These are phyloP conservation scores for Aurifilum marmelostoma DNA, from an alignment of 2,329 filamentous ascomycete genomes.

Conservation along the genomic window DNA sequence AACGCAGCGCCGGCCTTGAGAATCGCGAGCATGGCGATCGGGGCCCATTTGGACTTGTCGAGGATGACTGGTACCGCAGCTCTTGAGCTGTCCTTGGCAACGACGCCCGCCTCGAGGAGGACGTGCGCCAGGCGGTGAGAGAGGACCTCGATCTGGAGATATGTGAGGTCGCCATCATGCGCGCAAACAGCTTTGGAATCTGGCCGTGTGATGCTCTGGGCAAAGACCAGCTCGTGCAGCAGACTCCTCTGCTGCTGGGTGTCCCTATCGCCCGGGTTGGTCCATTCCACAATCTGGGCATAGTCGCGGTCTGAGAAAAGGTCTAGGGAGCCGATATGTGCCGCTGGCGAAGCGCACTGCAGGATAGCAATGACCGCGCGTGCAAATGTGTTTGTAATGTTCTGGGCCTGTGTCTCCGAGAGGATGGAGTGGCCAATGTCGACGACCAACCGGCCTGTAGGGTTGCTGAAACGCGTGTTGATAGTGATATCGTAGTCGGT, in stretches of 20 bases:
- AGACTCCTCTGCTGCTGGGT: conserved; percentile 43
- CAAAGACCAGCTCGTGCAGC: conserved; percentile 50
- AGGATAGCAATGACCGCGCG: conserved; percentile 53
- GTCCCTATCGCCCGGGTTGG: conserved; percentile 46
- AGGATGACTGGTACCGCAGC: conserved; percentile 68
- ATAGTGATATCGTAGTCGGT: conserved; percentile 53
- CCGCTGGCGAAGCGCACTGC: conserved; percentile 32
- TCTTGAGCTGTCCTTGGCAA: conserved; percentile 41
- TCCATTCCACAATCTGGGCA: conserved; percentile 57
- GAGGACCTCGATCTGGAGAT: conserved; percentile 43
- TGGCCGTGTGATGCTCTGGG: conserved; percentile 44
- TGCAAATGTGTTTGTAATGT: conserved; percentile 57
- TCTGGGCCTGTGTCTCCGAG: conserved; percentile 47
- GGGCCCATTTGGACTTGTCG: conserved; percentile 70
- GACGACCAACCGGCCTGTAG: conserved; percentile 45
- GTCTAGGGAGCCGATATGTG: conserved; percentile 48
- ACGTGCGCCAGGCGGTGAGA: conserved; percentile 46
- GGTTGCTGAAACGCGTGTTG: conserved; percentile 44
- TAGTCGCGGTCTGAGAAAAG: conserved; percentile 60
- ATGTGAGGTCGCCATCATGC: conserved; percentile 51
- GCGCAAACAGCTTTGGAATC: conserved; percentile 47
- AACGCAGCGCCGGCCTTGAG: conserved; percentile 59
- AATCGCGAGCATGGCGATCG: conserved; percentile 70
- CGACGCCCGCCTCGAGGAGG: conserved; percentile 55
- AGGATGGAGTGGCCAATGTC: conserved; percentile 51